Base-by-base conservation (phyloP, 139 green algal genomes). In the Coelastrella sp. region DNA sequence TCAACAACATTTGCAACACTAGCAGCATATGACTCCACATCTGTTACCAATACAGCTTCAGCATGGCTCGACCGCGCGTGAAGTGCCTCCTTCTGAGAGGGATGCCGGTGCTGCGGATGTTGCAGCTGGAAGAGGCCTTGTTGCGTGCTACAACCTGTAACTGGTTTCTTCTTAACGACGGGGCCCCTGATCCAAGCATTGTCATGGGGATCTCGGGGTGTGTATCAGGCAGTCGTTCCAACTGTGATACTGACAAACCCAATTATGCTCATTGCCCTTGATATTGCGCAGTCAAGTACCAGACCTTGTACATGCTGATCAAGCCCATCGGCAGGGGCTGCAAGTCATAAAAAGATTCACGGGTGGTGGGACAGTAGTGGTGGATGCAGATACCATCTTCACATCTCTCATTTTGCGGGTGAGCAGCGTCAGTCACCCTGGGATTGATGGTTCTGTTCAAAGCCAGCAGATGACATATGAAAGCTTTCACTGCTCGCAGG, bases 301-400 rank as follows among this genome's bases (percentile, higher is more conserved):
- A 5, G 87, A 97, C 43, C 85, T 98, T 48, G 87, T 98, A 11
- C 60, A 98, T 67, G 27, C 92, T 23, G 45, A 83, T 0, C 48
- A 85, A 53, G 95, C 93, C 2, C 50, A 80, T 2, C n/a, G 88
- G 13, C 67, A 40, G 9, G 75, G 84, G 3, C 83, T 98, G 0
- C 88, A 88, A 50, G 80, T 98, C 35, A 93, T 99, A 72, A 93
- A 92, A 50, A 91, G 97, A 2, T 99, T 98, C 88, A 98, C 92
- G 3, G 97, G 97, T 1, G 97, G 97, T 3, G 97, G 97, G n/a
- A 99, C 97, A 50, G 97, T 99, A 5, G 92, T 99, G 1, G 93
- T 98, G 15, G 97, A 99, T 75, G 3, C 77, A 0, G 85, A 96
- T 89, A 98, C 97, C 2, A 53, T 98, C 3, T 92, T 98, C 25